Evolutionary conservation across 2,329 filamentous ascomycete species (phyloP).

Genomic region (Diaporthe amygdali): DNA sequence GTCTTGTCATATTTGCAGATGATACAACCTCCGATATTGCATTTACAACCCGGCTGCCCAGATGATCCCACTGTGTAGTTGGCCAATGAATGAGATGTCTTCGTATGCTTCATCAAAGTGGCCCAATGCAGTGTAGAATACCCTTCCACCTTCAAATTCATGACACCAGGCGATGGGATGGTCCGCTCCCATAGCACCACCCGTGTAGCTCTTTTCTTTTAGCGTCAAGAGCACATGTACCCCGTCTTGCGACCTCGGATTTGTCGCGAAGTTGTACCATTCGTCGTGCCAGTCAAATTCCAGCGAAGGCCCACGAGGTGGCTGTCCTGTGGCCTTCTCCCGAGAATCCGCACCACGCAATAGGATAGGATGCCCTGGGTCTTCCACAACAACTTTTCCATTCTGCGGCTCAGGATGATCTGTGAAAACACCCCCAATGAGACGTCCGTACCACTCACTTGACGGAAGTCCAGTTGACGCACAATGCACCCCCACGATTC

Average conservation of each 20-base stretch:
- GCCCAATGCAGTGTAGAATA: conserved; percentile 47
- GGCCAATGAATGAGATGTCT: conserved; percentile 36
- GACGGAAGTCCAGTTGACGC: conserved; percentile 40
- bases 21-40: too few relatives aligned
- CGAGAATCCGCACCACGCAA: conserved; percentile 18
- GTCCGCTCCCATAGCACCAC: conserved; percentile 40
- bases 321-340: neutral
- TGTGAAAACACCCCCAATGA: conserved; percentile 45
- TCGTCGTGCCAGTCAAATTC: conserved; percentile 43
- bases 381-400: conserved; percentile 37
- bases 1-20: too few relatives aligned
- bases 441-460: conserved; percentile 41
- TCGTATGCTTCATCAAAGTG: conserved; percentile 46
- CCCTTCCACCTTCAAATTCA: conserved; percentile 43
- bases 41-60: conserved; percentile 31
- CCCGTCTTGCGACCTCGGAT: conserved; percentile 32
- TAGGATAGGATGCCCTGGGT: conserved; percentile 37
- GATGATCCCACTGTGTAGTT: conserved; percentile 32
- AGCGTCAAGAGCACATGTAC: conserved; percentile 42
- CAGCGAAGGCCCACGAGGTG: neutral
- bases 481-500: conserved; percentile 47
- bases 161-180: conserved; percentile 47
- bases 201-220: conserved; percentile 41
- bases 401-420: conserved; percentile 43
- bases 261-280: conserved; percentile 48